Percentiles rank a stretch among this genome's conserved stretches.
Conservation (phyloP, 164 flowering plant species). For the Sextonia rubra region DNA sequence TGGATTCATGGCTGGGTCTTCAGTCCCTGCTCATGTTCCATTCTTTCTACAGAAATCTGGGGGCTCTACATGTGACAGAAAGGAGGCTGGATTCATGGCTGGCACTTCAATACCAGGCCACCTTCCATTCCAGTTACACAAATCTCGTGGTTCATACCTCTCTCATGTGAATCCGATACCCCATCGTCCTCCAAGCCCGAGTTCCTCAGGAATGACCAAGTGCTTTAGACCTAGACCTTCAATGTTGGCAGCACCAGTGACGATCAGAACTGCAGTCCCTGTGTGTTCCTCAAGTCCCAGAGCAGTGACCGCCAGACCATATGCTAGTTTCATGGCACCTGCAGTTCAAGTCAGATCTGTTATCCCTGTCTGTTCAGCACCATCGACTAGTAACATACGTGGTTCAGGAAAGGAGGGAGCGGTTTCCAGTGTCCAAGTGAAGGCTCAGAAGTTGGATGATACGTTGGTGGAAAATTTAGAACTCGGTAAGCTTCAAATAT, state of each 20-base stretch:
- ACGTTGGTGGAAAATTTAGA: slow-evolving; percentile 17
- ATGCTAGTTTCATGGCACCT: slow-evolving; percentile 38
- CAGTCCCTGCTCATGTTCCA: slow-evolving; percentile 8
- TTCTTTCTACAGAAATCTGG: slow-evolving; percentile 10
- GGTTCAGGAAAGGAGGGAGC: slow-evolving; percentile 16
- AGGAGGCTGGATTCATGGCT: slow-evolving; percentile 7
- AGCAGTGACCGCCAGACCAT: slow-evolving; percentile 13
- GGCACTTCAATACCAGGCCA: slow-evolving; percentile 3
- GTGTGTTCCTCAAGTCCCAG: slow-evolving; percentile 17
- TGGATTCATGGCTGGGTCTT: slow-evolving; percentile 5
- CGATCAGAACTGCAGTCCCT: slow-evolving; percentile 23
- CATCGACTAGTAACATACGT: slow-evolving; percentile 17
- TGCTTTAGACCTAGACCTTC: slow-evolving; percentile 16
- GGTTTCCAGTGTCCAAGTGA: slow-evolving; percentile 11
- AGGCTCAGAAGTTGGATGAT: slow-evolving; percentile 18
- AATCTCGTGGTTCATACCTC: slow-evolving; percentile 13
- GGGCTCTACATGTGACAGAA: neutral
- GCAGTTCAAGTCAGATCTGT: slow-evolving; percentile 55
- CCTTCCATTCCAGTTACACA: slow-evolving; percentile 11
- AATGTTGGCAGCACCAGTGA: slow-evolving; percentile 24
- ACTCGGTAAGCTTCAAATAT: slow-evolving; percentile 28
- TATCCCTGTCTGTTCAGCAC: slow-evolving; percentile 50
- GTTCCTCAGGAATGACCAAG: slow-evolving; percentile 3
- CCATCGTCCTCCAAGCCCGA: slow-evolving; percentile 13
- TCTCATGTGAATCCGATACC: slow-evolving; percentile 11